Percentiles rank a stretch among this genome's conserved stretches.
Evolutionary conservation across 2,329 filamentous ascomycete genomes (phyloP).

Genomic region (Fusarium sp.): DNA sequence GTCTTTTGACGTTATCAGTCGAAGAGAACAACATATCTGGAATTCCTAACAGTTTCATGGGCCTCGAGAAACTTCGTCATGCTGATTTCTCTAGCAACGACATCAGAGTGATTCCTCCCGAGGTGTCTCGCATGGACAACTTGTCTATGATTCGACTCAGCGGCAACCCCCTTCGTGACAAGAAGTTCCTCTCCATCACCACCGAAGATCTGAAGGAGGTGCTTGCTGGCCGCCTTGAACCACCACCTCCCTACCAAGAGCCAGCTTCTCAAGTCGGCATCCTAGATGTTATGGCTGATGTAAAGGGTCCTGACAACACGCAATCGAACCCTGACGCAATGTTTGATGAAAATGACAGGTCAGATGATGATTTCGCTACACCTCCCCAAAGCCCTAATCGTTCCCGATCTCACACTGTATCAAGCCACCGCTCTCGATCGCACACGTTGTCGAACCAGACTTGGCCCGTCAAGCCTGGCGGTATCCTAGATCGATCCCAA

Average conservation of each 20-base stretch:
- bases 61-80: slow-evolving; percentile 73
- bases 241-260: slow-evolving; percentile 57
- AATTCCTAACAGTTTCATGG: slow-evolving; percentile 80
- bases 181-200: slow-evolving; percentile 82
- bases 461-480: slow-evolving; percentile 67
- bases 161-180: slow-evolving; percentile 91
- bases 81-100: slow-evolving; percentile 89
- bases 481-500: slow-evolving; percentile 74
- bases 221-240: slow-evolving; percentile 72
- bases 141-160: slow-evolving; percentile 79
- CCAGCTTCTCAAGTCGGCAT: slow-evolving; percentile 33
- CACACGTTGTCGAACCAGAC: slow-evolving; percentile 57
- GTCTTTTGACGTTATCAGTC: slow-evolving; percentile 75
- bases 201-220: slow-evolving; percentile 84
- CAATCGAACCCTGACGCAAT: background rate
- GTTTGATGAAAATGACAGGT: slow-evolving; percentile 54
- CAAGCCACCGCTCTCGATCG: slow-evolving; percentile 55
- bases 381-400: slow-evolving; percentile 62
- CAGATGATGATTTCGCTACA: slow-evolving; percentile 66
- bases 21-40: slow-evolving; percentile 83
- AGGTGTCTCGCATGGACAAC: slow-evolving; percentile 81
- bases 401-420: slow-evolving; percentile 58
- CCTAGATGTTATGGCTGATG: slow-evolving; percentile 33
- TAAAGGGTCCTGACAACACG: slow-evolving; percentile 21
- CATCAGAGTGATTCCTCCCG: slow-evolving; percentile 77